Percentiles rank a stretch among this genome's conserved stretches.
Evolutionary conservation across 768 basidiomycete species (phyloP).

Genomic region (Postia placenta): DNA sequence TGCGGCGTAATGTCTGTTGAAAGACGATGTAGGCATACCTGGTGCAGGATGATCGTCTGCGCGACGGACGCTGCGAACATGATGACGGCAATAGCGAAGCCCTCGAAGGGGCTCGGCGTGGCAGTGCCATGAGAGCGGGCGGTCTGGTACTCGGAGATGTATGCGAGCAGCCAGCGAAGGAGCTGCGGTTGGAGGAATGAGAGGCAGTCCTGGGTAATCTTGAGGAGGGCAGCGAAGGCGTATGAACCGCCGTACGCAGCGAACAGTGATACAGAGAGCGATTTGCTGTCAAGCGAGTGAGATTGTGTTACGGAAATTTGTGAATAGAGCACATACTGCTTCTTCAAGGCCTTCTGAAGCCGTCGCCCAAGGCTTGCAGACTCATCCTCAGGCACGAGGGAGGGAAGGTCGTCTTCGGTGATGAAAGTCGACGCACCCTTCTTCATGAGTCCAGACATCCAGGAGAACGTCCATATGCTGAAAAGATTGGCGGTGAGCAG

Average conservation of each 20-base stretch:
- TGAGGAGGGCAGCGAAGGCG: constrained; percentile 52
- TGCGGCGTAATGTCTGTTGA: not conserved
- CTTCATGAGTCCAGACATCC: constrained; percentile 79
- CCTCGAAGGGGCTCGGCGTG: constrained; percentile 43
- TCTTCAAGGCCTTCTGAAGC: constrained; percentile 55
- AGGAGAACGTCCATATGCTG: constrained; percentile 77
- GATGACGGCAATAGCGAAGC: constrained; percentile 65
- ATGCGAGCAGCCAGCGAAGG: constrained; percentile 70
- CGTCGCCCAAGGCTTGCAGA: constrained; percentile 59
- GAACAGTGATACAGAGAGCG: constrained; percentile 69
- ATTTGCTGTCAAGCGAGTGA: constrained; percentile 33
- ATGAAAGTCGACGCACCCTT: constrained; percentile 63
- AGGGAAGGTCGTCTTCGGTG: constrained; percentile 82
- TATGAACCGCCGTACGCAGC: constrained; percentile 79
- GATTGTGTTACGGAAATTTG: not conserved
- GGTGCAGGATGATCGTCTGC: constrained; percentile 78
- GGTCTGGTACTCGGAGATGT: constrained; percentile 73
- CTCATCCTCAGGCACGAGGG: constrained; percentile 61
- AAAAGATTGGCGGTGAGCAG: constrained; percentile 74
- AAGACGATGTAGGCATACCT: constrained; percentile 36
- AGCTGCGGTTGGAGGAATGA: constrained; percentile 87
- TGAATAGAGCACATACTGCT: constrained; percentile 44
- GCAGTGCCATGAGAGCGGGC: constrained; percentile 26
- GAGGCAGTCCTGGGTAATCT: constrained; percentile 73
- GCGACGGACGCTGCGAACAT: constrained; percentile 81